phyloP scores from a whole-genome alignment of 192 early-diverging fungal species.

The Rhizophagus clarus region DNA sequence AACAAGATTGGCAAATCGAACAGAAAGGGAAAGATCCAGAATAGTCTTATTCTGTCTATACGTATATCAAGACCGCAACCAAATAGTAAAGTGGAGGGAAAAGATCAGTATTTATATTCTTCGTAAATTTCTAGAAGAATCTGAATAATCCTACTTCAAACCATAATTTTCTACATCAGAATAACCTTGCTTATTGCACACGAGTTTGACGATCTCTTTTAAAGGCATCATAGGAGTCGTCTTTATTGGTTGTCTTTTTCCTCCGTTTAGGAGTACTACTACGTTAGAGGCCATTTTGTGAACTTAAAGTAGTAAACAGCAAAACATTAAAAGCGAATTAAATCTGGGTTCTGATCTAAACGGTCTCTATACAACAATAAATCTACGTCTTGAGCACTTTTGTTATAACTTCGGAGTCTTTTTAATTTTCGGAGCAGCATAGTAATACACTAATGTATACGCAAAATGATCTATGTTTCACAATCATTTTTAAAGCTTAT shows the following conservation, averaged over 20 bases:
- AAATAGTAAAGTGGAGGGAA: not conserved
- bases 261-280: constrained; percentile 52
- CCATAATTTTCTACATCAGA: constrained; percentile 55
- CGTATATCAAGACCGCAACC: constrained; percentile 23
- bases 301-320: too few species aligned
- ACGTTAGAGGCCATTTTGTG: constrained; percentile 59
- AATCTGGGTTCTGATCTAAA: too few species aligned
- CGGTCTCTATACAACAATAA: too few species aligned
- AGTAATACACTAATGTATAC: too few species aligned
- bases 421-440: too few species aligned
- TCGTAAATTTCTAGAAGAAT: not conserved
- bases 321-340: too few species aligned
- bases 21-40: constrained; percentile 71
- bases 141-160: constrained; percentile 51
- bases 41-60: constrained; percentile 53
- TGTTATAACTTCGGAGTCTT: too few species aligned
- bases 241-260: constrained; percentile 58
- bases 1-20: constrained; percentile 83
- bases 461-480: too few species aligned
- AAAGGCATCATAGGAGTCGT: constrained; percentile 78
- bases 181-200: constrained; percentile 61
- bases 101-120: not conserved
- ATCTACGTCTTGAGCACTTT: too few species aligned
- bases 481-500: too few species aligned
- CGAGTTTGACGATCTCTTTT: constrained; percentile 61